These are phyloP conservation scores for Leptographium flavum DNA, from an alignment of 2,329 filamentous ascomycete species.

Conservation along the genomic window DNA sequence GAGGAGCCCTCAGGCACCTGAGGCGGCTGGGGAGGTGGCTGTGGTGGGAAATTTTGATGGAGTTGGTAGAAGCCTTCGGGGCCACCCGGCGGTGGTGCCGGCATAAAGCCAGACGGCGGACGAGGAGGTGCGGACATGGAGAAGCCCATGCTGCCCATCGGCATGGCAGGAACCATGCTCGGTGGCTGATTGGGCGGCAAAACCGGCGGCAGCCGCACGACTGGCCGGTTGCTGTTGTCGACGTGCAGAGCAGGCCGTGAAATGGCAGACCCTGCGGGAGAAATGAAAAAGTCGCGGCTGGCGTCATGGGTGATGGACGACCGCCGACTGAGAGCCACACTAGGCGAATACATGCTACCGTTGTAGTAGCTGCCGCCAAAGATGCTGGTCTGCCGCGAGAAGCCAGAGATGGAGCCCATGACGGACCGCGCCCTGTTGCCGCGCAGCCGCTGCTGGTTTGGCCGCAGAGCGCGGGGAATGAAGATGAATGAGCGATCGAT, in stretches of 20 bases:
- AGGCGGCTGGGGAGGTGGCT: neutral
- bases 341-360: constrained; percentile 71
- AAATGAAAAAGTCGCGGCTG: constrained; percentile 60
- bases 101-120: neutral
- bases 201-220: constrained; percentile 66
- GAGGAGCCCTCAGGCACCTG: constrained; percentile 17
- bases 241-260: constrained; percentile 49
- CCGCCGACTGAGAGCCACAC: constrained; percentile 73
- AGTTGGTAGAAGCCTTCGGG: neutral
- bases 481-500: constrained; percentile 92
- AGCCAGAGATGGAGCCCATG: constrained; percentile 51
- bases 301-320: constrained; percentile 62
- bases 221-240: constrained; percentile 46
- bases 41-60: neutral
- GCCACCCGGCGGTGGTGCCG: no score
- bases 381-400: constrained; percentile 69
- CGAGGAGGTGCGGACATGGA: constrained; percentile 4
- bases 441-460: constrained; percentile 72
- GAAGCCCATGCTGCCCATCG: neutral
- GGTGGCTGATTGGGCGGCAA: constrained; percentile 7
- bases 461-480: constrained; percentile 83
- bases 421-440: constrained; percentile 60
- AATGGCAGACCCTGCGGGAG: constrained; percentile 65
- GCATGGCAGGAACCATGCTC: neutral
- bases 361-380: constrained; percentile 47